Evolutionary conservation across 177 flowering plant genomes (phyloP).

Genomic region (Telopea speciosissima): DNA sequence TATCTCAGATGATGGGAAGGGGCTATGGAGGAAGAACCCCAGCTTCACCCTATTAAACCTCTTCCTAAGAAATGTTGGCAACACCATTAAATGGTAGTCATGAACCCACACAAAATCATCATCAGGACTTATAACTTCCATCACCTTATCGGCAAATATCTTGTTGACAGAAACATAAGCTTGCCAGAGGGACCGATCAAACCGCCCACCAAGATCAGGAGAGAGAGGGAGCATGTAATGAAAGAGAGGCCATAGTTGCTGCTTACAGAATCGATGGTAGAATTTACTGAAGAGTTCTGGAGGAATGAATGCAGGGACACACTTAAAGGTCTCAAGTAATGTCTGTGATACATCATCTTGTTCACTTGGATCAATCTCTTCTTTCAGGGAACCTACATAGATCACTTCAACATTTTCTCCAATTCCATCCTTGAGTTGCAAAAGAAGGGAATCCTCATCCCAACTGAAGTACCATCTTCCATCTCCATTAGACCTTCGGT

Average conservation of each 20-base stretch:
- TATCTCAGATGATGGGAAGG: slow-evolving; percentile 94
- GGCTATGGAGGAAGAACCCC: slow-evolving; percentile 92
- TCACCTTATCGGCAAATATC: slow-evolving; percentile 91
- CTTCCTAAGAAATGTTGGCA: slow-evolving; percentile 88
- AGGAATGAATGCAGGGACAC: slow-evolving; percentile 81
- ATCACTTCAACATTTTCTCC: slow-evolving; percentile 87
- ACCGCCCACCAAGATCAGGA: slow-evolving; percentile 86
- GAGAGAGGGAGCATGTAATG: slow-evolving; percentile 97
- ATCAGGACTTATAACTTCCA: slow-evolving; percentile 94
- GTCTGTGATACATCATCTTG: slow-evolving; percentile 88
- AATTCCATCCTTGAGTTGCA: slow-evolving; percentile 85
- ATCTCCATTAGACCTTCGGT: slow-evolving; percentile 35
- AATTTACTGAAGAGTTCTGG: slow-evolving; percentile 70
- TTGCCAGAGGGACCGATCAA: slow-evolving; percentile 88
- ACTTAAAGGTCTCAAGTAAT: slow-evolving; percentile 79
- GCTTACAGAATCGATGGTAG: slow-evolving; percentile 95
- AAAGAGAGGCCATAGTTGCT: slow-evolving; percentile 89
- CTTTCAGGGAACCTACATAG: slow-evolving; percentile 76
- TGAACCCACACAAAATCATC: slow-evolving; percentile 98
- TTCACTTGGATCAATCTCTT: slow-evolving; percentile 59
- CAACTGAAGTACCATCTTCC: slow-evolving; percentile 74
- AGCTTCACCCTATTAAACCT: slow-evolving; percentile 84
- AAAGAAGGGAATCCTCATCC: slow-evolving; percentile 91
- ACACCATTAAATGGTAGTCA: slow-evolving; percentile 93
- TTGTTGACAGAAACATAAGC: slow-evolving; percentile 95